phyloP scores from a whole-genome alignment of 1,139 yeast genomes.

The Blastobotrys serpentis region DNA sequence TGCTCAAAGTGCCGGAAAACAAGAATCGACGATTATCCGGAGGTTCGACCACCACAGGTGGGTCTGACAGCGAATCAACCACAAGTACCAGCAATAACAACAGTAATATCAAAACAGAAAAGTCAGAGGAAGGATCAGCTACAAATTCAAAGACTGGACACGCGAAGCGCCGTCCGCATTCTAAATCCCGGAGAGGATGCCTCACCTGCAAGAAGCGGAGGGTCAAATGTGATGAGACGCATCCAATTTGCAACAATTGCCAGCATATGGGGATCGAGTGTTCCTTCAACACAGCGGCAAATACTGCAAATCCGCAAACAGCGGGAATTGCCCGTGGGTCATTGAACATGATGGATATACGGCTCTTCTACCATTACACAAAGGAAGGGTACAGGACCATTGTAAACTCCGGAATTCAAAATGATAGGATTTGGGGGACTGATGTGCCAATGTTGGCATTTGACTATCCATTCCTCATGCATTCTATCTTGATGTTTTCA shows the following conservation, averaged over 20 bases:
- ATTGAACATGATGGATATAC: conserved; percentile 72
- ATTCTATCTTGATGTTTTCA: conserved; percentile 80
- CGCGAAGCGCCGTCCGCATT: conserved; percentile 52
- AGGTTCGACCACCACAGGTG: conserved; percentile 7
- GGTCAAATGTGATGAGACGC: conserved; percentile 88
- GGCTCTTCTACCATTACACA: conserved; percentile 84
- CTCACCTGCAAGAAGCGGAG: conserved; percentile 83
- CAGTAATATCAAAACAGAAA: not conserved
- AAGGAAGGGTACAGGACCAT: conserved; percentile 82
- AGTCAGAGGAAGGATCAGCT: not conserved
- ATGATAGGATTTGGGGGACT: conserved; percentile 79
- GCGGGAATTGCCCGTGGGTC: conserved; percentile 29
- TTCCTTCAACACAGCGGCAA: conserved; percentile 34
- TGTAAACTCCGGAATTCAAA: conserved; percentile 87
- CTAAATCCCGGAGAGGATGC: conserved; percentile 85
- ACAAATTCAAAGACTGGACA: conserved; percentile 14
- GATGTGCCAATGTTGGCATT: conserved; percentile 89
- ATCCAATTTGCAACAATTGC: conserved; percentile 80
- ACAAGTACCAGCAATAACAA: not conserved
- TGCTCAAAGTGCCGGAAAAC: not conserved
- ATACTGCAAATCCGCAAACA: conserved; percentile 21
- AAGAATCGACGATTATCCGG: conserved; percentile 5
- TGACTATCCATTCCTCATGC: conserved; percentile 88
- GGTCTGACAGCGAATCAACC: conserved; percentile 2
- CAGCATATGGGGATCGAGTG: conserved; percentile 74